Evolutionary conservation across 257 asterid genomes (phyloP).

Genomic region (Gentiana dahurica): DNA sequence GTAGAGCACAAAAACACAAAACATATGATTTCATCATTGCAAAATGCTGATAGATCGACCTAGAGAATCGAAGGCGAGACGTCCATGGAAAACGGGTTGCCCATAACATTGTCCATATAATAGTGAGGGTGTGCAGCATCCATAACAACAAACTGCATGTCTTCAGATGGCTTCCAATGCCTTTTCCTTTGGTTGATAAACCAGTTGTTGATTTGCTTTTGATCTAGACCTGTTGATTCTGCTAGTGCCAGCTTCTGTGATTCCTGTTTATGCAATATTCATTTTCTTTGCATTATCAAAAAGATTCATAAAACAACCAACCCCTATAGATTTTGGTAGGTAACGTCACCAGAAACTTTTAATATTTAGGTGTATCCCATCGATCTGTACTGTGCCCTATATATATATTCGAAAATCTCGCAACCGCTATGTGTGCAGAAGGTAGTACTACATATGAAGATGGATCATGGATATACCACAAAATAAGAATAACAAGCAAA

Average conservation of each 20-base stretch:
- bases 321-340: too few species aligned
- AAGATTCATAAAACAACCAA: too few species aligned
- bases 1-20: not conserved
- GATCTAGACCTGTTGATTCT: conserved; percentile 84
- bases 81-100: conserved; percentile 67
- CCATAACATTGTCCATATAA: conserved; percentile 63
- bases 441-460: too few species aligned
- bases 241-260: conserved; percentile 92
- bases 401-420: too few species aligned
- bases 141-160: conserved; percentile 92
- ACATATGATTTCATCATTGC: not conserved
- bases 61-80: conserved; percentile 64
- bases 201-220: conserved; percentile 95
- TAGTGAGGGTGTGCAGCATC: conserved; percentile 65
- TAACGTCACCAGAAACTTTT: not conserved
- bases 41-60: not conserved
- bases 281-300: too few species aligned
- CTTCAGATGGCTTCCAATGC: conserved; percentile 98
- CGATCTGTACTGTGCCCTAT: too few species aligned
- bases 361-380: not conserved
- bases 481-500: too few species aligned
- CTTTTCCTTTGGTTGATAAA: conserved; percentile 88
- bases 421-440: too few species aligned
- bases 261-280: conserved; percentile 33
- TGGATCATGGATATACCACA: too few species aligned